Conservation (phyloP, 2,329 filamentous ascomycete genomes). For the Fusarium euwallaceae region DNA sequence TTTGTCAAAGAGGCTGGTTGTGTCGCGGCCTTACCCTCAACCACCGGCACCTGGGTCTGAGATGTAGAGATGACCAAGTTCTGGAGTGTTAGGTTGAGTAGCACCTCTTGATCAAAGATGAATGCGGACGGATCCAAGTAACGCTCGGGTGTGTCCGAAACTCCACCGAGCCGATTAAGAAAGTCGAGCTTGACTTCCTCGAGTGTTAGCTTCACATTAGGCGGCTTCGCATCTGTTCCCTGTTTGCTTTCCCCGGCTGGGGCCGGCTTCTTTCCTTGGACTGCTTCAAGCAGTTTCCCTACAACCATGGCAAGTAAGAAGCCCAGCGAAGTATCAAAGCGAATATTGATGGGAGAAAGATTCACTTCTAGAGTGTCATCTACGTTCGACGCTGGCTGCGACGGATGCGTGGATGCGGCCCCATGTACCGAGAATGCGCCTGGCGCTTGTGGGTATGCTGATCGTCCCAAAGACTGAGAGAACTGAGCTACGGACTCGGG, state of each 20-base stretch:
- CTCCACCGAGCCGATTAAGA: constrained; percentile 65
- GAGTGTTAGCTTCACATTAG: constrained; percentile 59
- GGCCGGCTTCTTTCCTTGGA: constrained; percentile 49
- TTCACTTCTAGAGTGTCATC: constrained; percentile 61
- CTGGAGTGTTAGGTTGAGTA: constrained; percentile 64
- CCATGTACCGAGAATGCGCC: constrained; percentile 70
- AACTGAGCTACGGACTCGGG: constrained; percentile 48
- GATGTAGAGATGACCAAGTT: constrained; percentile 55
- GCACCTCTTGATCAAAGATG: constrained; percentile 62
- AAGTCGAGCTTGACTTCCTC: constrained; percentile 68
- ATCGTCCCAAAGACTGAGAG: constrained; percentile 52
- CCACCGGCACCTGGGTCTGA: constrained; percentile 31
- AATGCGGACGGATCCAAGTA: constrained; percentile 57
- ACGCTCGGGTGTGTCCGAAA: constrained; percentile 64
- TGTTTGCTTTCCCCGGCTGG: constrained; percentile 23
- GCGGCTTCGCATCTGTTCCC: constrained; percentile 30
- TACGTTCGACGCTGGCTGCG: constrained; percentile 2
- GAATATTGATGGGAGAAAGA: constrained; percentile 65
- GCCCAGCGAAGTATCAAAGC: constrained; percentile 69
- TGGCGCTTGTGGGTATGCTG: constrained; percentile 66
- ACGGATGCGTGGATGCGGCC: constrained; percentile 18
- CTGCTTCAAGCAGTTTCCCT: constrained; percentile 61
- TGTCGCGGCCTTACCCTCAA: constrained; percentile 41
- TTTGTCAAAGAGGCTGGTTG: constrained; percentile 50
- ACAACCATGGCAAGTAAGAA: constrained; percentile 67